Percentiles rank a stretch among this genome's conserved stretches.
Conservation (phyloP, 2,329 filamentous ascomycete species). For the Microsporum audouinii region DNA sequence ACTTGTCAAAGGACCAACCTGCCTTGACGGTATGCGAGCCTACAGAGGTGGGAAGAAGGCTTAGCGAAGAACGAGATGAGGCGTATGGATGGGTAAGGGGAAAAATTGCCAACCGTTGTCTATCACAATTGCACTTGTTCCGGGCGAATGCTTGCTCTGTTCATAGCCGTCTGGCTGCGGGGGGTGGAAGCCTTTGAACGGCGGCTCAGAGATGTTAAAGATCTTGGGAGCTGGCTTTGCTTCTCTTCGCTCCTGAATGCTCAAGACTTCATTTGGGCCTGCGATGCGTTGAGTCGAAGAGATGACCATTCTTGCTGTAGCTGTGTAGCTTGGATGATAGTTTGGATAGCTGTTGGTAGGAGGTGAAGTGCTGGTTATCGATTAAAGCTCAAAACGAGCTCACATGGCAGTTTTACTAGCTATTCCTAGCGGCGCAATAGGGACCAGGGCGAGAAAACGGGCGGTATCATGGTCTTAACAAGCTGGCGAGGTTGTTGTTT, state of each 20-base stretch:
- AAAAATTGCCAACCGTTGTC: constrained; percentile 66
- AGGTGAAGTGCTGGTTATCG: not conserved
- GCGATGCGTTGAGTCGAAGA: constrained; percentile 29
- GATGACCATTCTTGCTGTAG: constrained; percentile 31
- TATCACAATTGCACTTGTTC: constrained; percentile 74
- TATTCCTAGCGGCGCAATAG: not conserved
- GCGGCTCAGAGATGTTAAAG: constrained; percentile 46
- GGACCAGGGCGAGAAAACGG: not conserved
- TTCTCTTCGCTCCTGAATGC: constrained; percentile 37
- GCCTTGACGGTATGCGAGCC: constrained; percentile 82
- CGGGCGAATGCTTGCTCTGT: constrained; percentile 46
- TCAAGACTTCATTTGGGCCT: constrained; percentile 29
- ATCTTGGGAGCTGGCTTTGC: constrained; percentile 45
- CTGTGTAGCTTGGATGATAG: not conserved
- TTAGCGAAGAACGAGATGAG: not conserved
- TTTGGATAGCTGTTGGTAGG: not conserved
- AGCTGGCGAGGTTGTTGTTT: not conserved
- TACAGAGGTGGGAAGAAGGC: constrained; percentile 27
- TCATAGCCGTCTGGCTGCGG: constrained; percentile 58
- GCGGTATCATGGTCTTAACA: not conserved
- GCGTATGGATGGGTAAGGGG: not conserved
- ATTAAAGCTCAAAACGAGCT: not conserved
- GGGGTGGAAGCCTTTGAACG: constrained; percentile 49
- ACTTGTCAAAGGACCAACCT: constrained; percentile 85
- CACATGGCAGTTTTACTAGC: not conserved